Evolutionary conservation across 108 stramenopile genomes (phyloP).

Genomic region (Nannochloropsis gaditana): DNA sequence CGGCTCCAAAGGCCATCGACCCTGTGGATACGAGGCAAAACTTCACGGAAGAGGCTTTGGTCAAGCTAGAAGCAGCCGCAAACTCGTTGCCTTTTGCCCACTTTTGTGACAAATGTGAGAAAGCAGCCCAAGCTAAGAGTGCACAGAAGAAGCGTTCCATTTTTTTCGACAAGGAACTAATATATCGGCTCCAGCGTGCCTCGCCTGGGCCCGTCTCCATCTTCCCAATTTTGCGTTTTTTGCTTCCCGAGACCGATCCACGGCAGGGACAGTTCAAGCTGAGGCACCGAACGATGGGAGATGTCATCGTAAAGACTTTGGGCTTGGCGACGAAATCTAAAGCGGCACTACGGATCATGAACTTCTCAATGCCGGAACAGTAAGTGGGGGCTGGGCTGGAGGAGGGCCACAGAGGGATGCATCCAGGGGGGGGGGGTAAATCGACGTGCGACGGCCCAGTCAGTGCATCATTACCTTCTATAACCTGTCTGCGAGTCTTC

Average conservation of each 20-base stretch:
- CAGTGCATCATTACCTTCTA: no score
- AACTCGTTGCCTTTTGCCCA: not conserved
- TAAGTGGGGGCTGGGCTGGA: no score
- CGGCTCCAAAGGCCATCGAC: no score
- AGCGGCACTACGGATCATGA: not conserved
- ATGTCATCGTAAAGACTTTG: not conserved
- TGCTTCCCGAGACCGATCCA: not conserved
- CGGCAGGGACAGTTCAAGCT: not conserved
- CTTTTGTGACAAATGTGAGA: slow-evolving; percentile 7
- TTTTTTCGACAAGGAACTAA: not conserved
- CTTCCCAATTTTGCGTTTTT: not conserved
- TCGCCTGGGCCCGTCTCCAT: not conserved
- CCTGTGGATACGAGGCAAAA: not conserved
- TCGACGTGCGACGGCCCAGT: no score
- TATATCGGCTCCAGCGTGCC: not conserved
- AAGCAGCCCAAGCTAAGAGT: not conserved
- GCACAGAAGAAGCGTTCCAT: not conserved
- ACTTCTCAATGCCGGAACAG: not conserved
- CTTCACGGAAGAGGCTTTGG: not conserved
- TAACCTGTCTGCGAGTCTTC: no score
- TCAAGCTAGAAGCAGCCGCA: not conserved
- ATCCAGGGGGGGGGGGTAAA: no score
- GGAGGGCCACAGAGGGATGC: no score
- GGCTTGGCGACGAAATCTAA: not conserved
- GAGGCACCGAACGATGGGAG: not conserved